Conservation (phyloP, 202 grass and related monocot genomes). For the Cymbopogon flexuosus region DNA sequence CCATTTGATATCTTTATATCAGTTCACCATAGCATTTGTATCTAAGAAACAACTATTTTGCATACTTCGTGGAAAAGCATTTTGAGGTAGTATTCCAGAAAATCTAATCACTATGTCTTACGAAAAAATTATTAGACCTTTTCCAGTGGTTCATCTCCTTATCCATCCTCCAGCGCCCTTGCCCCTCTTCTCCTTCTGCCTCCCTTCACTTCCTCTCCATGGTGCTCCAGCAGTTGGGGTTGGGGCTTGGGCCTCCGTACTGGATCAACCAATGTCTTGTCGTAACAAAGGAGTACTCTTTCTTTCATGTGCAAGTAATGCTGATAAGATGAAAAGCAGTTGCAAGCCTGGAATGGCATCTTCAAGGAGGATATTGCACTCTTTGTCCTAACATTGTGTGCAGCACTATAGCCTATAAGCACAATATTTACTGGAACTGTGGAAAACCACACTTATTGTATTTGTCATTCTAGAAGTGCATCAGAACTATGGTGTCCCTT, state of each 20-base stretch:
- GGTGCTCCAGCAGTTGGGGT: conserved; percentile 44
- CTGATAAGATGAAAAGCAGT: conserved; percentile 22
- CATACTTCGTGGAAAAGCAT: not conserved
- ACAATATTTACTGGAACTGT: not conserved
- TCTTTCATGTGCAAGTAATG: conserved; percentile 22
- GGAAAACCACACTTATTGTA: not conserved
- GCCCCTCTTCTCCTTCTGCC: not conserved
- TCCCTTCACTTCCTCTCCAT: conserved; percentile 16
- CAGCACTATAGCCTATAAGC: not conserved
- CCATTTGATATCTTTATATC: conserved; percentile 8
- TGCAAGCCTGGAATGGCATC: not conserved
- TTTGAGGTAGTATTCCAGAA: not conserved
- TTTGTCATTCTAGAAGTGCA: conserved; percentile 9
- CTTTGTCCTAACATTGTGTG: not conserved
- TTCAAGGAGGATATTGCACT: conserved; percentile 21
- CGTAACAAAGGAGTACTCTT: not conserved
- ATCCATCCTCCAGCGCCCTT: conserved; percentile 15
- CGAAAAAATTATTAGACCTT: not conserved
- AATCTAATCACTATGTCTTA: not conserved
- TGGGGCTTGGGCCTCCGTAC: conserved; percentile 67
- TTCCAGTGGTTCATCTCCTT: not conserved
- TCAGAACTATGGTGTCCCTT: not conserved
- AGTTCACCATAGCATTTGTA: not conserved
- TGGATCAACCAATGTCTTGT: not conserved
- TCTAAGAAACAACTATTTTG: not conserved